Conservation (phyloP, 805 yeast species). For the Yamadazyma tumulicola region DNA sequence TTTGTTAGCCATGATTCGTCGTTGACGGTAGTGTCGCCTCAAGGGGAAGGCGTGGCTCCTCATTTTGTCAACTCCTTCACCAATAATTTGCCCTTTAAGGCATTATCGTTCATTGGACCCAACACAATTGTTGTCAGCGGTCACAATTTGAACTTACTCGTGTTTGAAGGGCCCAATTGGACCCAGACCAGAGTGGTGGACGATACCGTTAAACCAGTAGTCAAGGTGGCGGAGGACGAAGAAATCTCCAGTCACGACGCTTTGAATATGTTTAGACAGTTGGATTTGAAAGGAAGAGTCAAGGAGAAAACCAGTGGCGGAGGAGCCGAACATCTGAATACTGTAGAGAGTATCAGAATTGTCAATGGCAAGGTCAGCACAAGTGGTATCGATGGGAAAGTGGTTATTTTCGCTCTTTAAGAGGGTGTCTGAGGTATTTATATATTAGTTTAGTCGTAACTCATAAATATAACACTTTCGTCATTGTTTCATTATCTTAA, state of each 20-base stretch:
- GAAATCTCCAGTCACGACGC: conserved; percentile 72
- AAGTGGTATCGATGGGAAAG: conserved; percentile 88
- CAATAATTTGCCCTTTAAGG: conserved; percentile 73
- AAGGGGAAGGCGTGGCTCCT: conserved; percentile 58
- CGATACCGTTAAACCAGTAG: conserved; percentile 43
- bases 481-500: no score
- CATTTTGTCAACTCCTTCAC: conserved; percentile 59
- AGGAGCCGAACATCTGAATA: conserved; percentile 97
- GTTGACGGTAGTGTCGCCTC: conserved; percentile 75
- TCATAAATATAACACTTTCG: no score
- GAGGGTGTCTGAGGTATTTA: no score
- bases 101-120: conserved; percentile 67
- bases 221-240: conserved; percentile 32
- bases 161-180: conserved; percentile 77
- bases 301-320: conserved; percentile 49
- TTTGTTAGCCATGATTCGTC: conserved; percentile 85
- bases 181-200: conserved; percentile 57
- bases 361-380: conserved; percentile 50
- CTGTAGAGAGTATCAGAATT: conserved; percentile 65
- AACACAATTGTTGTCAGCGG: conserved; percentile 81
- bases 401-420: conserved; percentile 70
- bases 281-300: conserved; percentile 89
- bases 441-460: no score
- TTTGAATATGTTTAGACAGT: conserved; percentile 88
- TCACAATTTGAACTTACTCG: conserved; percentile 85